Evolutionary conservation across 192 early-diverging fungal species (phyloP).

Genomic region (Coemansia sp.): DNA sequence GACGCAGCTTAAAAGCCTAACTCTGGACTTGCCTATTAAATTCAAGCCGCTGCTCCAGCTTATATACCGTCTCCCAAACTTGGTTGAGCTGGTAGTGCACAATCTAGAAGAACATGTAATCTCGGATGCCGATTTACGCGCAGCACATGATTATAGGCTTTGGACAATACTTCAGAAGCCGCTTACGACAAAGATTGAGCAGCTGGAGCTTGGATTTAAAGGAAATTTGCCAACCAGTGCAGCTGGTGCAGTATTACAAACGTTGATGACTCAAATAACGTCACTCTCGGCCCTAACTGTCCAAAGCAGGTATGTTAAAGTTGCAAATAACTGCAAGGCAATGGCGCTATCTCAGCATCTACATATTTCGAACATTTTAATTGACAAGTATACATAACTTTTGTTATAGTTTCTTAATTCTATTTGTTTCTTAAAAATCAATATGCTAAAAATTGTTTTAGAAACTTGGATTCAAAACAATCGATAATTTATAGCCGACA

Average conservation of each 20-base stretch:
- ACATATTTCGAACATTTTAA: background rate
- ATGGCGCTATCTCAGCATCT: background rate
- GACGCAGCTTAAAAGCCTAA: background rate
- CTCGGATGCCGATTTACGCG: background rate
- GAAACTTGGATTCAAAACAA: background rate
- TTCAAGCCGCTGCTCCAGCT: background rate
- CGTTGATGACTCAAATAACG: background rate
- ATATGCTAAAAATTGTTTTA: background rate
- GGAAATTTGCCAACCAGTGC: background rate
- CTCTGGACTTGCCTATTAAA: background rate
- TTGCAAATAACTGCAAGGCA: background rate
- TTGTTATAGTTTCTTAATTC: background rate
- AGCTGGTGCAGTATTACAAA: background rate
- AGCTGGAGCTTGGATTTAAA: background rate
- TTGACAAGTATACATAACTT: too few relatives aligned
- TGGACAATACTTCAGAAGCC: background rate
- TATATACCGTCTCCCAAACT: background rate
- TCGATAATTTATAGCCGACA: too few relatives aligned
- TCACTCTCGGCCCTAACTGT: background rate
- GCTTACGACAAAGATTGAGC: background rate
- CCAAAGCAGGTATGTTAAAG: background rate
- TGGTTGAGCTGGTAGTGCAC: background rate
- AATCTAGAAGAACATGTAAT: background rate
- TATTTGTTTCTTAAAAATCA: background rate
- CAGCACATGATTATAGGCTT: background rate